Evolutionary conservation across 139 green algal genomes (phyloP).

Genomic region (Chlorella sorokiniana): DNA sequence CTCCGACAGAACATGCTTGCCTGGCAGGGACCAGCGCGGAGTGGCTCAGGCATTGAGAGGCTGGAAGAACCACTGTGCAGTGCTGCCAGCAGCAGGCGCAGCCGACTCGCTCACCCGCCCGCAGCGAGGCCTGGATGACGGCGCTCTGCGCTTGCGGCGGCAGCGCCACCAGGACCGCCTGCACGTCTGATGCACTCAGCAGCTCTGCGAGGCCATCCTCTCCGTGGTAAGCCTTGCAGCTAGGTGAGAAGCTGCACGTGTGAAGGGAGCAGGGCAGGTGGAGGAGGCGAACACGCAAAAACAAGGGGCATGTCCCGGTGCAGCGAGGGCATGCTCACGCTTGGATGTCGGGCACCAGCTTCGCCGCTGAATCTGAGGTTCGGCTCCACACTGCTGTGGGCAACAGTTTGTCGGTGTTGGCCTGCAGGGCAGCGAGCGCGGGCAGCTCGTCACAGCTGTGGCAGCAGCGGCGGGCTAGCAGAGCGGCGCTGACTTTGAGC

Average conservation of each 20-base stretch:
- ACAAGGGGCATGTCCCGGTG: neutral
- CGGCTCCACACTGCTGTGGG: neutral
- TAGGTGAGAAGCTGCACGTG: neutral
- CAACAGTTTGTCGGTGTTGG: neutral
- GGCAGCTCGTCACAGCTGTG: neutral
- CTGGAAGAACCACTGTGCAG: neutral
- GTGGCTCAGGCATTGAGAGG: neutral
- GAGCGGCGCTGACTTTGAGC: neutral
- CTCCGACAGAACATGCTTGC: constrained; percentile 31
- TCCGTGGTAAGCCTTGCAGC: neutral
- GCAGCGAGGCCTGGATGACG: constrained; percentile 10
- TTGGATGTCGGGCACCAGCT: constrained; percentile 13
- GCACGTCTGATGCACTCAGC: neutral
- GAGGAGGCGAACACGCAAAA: neutral
- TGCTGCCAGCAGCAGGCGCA: neutral
- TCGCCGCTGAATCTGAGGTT: neutral
- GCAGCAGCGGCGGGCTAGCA: neutral
- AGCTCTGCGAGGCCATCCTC: constrained; percentile 9
- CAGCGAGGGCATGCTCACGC: neutral
- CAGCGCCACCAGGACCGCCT: constrained; percentile 15
- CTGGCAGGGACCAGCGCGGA: neutral
- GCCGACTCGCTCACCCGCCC: neutral
- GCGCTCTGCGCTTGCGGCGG: constrained; percentile 3
- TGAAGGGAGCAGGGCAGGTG: neutral
- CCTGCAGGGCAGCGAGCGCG: neutral